These are phyloP conservation scores for Colletotrichum spaethianum DNA, from an alignment of 2,329 filamentous ascomycete species.

Conservation along the genomic window DNA sequence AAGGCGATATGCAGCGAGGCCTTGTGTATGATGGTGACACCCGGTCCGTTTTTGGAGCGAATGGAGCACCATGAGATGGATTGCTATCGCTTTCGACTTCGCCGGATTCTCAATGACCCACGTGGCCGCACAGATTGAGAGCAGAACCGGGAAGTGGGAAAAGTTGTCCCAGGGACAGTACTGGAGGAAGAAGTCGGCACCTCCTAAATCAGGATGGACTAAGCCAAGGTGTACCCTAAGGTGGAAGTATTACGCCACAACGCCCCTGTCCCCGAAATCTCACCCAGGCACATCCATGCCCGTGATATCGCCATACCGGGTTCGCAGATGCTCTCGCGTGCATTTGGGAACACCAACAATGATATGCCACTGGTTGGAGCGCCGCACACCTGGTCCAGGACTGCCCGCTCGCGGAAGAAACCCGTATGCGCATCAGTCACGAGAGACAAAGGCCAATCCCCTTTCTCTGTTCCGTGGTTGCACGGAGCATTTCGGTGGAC, in stretches of 20 bases:
- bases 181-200: constrained; percentile 15
- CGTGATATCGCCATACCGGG: constrained; percentile 8
- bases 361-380: background rate
- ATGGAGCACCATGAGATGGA: background rate
- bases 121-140: constrained; percentile 33
- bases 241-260: constrained; percentile 14
- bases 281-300: background rate
- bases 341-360: constrained; percentile 18
- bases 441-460: constrained; percentile 14
- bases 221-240: constrained; percentile 15
- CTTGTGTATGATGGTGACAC: constrained; percentile 8
- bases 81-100: background rate
- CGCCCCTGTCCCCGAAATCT: constrained; percentile 27
- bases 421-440: background rate
- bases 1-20: background rate
- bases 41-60: constrained; percentile 17
- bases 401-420: background rate
- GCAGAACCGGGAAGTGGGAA: constrained; percentile 34
- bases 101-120: constrained; percentile 18
- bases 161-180: constrained; percentile 8
- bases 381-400: background rate
- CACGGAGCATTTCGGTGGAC: constrained; percentile 1
- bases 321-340: constrained; percentile 26
- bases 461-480: background rate
- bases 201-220: background rate